Evolutionary conservation across 2,329 filamentous ascomycete genomes (phyloP).

Genomic region (Stagonosporopsis chrysanthemi): DNA sequence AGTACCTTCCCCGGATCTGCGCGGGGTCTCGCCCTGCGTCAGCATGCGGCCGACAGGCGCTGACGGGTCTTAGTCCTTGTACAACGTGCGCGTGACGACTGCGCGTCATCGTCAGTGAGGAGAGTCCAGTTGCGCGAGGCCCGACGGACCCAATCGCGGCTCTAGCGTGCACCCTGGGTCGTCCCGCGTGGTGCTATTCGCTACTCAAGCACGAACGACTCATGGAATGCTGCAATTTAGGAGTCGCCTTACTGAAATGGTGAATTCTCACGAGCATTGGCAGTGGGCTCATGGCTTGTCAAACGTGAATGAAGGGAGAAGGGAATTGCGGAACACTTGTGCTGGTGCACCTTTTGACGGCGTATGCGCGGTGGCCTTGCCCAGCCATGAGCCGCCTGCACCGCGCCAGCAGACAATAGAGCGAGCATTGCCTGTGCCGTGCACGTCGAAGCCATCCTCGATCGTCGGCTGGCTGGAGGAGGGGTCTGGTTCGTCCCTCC

Average conservation of each 20-base stretch:
- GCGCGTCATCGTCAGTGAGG: constrained; percentile 1
- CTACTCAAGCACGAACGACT: not conserved
- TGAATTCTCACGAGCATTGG: not conserved
- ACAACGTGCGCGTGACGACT: constrained; percentile 11
- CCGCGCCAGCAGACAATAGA: constrained; percentile 54
- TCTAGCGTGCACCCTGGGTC: constrained; percentile 1
- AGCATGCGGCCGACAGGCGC: constrained; percentile 7
- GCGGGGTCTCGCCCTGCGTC: constrained; percentile 14
- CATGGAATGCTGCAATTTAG: not conserved
- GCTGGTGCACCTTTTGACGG: not conserved
- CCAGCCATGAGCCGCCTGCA: constrained; percentile 39
- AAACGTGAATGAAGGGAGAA: not conserved
- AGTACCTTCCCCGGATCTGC: constrained; percentile 18
- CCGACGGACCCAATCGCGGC: constrained; percentile 5
- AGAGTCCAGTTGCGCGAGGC: constrained; percentile 2
- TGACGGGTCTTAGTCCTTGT: constrained; percentile 12
- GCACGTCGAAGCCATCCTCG: constrained; percentile 34
- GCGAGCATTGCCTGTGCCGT: constrained; percentile 53
- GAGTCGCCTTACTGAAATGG: not conserved
- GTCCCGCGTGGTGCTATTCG: constrained; percentile 6
- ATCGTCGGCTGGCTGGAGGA: not conserved
- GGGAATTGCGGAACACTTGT: not conserved
- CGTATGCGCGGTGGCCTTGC: constrained; percentile 8
- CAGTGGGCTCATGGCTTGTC: not conserved
- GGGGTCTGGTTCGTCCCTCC: constrained; percentile 66